These are phyloP conservation scores for Citrus glauca DNA, from an alignment of 345 rosid species.

Conservation along the genomic window DNA sequence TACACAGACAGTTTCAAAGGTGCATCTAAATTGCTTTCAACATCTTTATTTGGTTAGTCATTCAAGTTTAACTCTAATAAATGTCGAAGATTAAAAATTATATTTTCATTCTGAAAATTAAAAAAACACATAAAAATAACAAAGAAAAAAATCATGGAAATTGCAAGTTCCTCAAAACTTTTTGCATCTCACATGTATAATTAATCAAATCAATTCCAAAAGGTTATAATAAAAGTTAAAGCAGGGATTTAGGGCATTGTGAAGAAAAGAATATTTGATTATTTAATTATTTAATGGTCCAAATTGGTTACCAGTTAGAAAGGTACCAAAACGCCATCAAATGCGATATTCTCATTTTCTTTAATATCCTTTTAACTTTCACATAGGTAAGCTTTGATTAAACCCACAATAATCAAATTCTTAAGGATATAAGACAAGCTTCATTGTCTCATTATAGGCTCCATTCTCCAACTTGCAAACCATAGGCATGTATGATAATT, in stretches of 20 bases:
- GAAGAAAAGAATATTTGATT: background rate
- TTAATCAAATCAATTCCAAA: background rate
- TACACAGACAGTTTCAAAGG: too few species aligned
- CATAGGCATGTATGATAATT: background rate
- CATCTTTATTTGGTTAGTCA: too few species aligned
- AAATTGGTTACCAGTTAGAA: background rate
- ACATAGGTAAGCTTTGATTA: slow-evolving; percentile 14
- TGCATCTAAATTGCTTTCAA: too few species aligned
- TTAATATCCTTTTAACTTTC: background rate
- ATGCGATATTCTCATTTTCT: background rate
- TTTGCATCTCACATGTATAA: background rate
- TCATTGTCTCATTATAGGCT: slow-evolving; percentile 5
- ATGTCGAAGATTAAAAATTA: too few species aligned
- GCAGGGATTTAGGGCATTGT: background rate
- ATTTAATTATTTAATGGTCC: background rate
- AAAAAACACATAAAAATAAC: too few species aligned
- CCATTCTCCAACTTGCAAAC: slow-evolving; percentile 12
- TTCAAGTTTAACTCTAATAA: too few species aligned
- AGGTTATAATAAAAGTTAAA: background rate
- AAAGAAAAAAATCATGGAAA: background rate
- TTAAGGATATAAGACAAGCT: slow-evolving; percentile 8
- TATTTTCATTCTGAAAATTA: too few species aligned
- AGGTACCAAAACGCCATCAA: background rate
- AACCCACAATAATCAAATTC: background rate
- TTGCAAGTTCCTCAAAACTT: background rate